Evolutionary conservation across 1,139 yeast species (phyloP), one percentile per base, ranked within the genome.

Genomic region (Blastobotrys apis): DNA sequence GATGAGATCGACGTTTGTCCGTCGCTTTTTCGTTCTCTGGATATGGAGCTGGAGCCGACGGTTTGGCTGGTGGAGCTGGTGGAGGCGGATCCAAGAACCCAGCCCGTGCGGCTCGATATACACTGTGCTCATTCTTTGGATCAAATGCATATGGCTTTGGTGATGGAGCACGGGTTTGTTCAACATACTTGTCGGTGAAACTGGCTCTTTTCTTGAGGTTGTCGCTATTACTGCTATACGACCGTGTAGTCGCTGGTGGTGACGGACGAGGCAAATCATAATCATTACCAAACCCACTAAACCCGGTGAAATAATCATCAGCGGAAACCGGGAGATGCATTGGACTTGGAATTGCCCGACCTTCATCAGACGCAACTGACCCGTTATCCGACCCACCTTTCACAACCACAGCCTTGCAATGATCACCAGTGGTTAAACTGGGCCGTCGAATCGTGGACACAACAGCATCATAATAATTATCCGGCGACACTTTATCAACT

Each of bases 371-470:
- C n/a, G 30, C 39, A 31, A 39, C 37, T 5, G 45, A 25, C 33
- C 20, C 40, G 9, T 20, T 30, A 10, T 47, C 50, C 5, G 39
- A 38, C 10, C 22, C 31, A 30, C 36, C 51, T 39, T 50, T 46
- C 9, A 57, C 52, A 19, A 52, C 45, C 15, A 56, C 41, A 25
- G 51, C 46, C 41, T 51, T 49, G 31, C 56, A 59, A 47, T 58
- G 62, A 15, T 52, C 56, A 1, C 62, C 62, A n/a, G 60, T 57
- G 33, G 47, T 49, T 12, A 57, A 43, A 3, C 58, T 52, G 13
- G 61, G 59, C 21, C 54, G 49, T 12, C 60, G 49, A 23, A 56
- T 53, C 8, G 54, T 51, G 16, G 43, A 43, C 6, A 53, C 49
- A 6, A 53, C 51, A 2, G 56, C 57, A 20, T 48, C 50, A 17